Conservation (phyloP, 108 stramenopile species). For the Aurantiochytrium sp. region DNA sequence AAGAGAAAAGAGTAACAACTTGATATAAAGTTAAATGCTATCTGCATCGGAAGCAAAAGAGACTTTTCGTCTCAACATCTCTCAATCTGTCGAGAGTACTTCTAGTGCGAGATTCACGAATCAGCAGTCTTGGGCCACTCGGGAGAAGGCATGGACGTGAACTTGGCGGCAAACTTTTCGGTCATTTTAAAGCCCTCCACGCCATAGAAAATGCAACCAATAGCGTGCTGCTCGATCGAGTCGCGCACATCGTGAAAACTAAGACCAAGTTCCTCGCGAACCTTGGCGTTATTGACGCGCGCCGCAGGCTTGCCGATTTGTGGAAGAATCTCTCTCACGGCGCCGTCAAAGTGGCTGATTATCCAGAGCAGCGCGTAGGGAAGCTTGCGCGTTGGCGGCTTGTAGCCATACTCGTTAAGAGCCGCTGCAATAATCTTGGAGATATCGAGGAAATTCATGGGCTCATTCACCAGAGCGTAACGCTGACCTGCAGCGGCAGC, state of each 20-base stretch:
- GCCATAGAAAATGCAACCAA: background rate
- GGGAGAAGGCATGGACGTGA: no score
- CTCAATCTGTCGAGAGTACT: no score
- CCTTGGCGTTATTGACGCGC: background rate
- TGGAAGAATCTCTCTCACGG: background rate
- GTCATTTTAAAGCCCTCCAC: background rate
- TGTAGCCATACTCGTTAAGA: background rate
- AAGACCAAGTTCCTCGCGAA: background rate
- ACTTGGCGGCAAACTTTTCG: no score
- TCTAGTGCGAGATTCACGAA: no score
- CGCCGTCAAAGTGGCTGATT: background rate
- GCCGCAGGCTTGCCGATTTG: background rate
- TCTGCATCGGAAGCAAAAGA: no score
- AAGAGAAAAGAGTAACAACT: no score
- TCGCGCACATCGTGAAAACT: background rate
- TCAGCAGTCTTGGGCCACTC: no score
- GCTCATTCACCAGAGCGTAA: background rate
- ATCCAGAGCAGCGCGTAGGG: background rate
- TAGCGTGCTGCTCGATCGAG: background rate
- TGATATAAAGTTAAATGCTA: no score
- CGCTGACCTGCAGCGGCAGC: constrained; percentile 12
- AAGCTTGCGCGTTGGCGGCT: background rate
- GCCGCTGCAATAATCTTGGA: background rate
- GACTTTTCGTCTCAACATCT: no score
- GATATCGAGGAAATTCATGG: background rate